Base-by-base conservation (phyloP, 1,284 basidiomycete species). In the Anthracocystis panici-leucophaei region DNA sequence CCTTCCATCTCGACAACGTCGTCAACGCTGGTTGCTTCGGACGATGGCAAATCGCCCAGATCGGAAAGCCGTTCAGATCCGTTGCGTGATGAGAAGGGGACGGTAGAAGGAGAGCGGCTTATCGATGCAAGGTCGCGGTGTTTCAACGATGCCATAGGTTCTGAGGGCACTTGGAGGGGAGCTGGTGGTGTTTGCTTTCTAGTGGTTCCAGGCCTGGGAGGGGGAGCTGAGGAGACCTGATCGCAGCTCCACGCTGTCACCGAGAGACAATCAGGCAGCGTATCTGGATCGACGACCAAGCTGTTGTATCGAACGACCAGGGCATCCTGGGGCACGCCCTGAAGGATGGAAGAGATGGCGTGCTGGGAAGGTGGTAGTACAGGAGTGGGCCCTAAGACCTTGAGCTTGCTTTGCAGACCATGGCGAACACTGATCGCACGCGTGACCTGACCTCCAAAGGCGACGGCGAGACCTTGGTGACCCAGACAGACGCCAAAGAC, bases 401-500 rank as follows among this genome's bases (percentile, higher is more conserved):
- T 46, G 25, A 84, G 62, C 27, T 58, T 54, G 55, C 77, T 79
- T 29, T 62, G 64, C 11, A 75, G 65, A 3, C 82, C 83, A 59
- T 84, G 82, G 1, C 78, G 64, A 27, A 82, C 60, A 46, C 65
- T 65, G 42, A 46, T 40, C 45, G 79, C 63, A 9, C 75, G 66
- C 3, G 54, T 65, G 27, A 82, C 67, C 14, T 53, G 58, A 0
- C 90, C 94, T 12, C 94, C 94, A 75, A 90, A 91, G 55, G 91
- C 91, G 9, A 92, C 88, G 0, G 90, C 92, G 38, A 98, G 88
- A 65, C 94, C 95, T 85, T 98, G 96, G 59, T 95, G 89, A 0
- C 96, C 96, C 12, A 98, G 88, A 82, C 95, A 98, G 4, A 98
- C 91, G 2, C 93, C 93, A 67, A 95, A 92, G 45, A 93, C 89